Percentiles rank a stretch among this genome's conserved stretches.
Evolutionary conservation across 2,329 filamentous ascomycete genomes (phyloP).

Genomic region (Leptographium flavum): DNA sequence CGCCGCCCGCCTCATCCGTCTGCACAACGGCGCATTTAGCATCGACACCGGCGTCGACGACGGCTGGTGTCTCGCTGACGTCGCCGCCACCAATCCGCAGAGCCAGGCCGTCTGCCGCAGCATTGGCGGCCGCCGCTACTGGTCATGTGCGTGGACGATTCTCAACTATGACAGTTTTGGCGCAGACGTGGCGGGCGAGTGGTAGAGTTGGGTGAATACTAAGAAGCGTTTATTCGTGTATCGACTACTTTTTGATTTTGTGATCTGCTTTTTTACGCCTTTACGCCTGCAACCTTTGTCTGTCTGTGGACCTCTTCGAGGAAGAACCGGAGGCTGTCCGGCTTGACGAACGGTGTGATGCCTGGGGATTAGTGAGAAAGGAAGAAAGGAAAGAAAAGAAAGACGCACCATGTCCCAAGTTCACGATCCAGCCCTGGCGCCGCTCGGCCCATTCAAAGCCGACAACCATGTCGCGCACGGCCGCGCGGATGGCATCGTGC

Average conservation of each 20-base stretch:
- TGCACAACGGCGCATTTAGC: constrained; percentile 27
- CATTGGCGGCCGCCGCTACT: constrained; percentile 39
- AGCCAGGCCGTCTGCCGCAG: constrained; percentile 50
- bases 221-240: no score
- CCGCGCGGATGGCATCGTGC: constrained; percentile 63
- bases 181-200: neutral
- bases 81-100: constrained; percentile 42
- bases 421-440: constrained; percentile 91
- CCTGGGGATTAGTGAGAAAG: constrained; percentile 30
- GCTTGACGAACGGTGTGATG: constrained; percentile 88
- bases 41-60: constrained; percentile 36
- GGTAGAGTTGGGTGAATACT: neutral
- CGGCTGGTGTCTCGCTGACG: constrained; percentile 47
- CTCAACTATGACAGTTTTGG: constrained; percentile 12
- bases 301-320: constrained; percentile 80
- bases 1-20: constrained; percentile 40
- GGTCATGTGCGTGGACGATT: constrained; percentile 41
- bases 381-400: neutral
- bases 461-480: constrained; percentile 72
- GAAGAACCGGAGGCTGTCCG: constrained; percentile 85
- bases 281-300: constrained; percentile 24
- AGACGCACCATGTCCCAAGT: constrained; percentile 75
- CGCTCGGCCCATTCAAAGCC: constrained; percentile 64
- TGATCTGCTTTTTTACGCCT: neutral
- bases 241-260: neutral